Base-by-base conservation (phyloP, 495 filamentous ascomycete genomes). In the Penicillium bovifimosum region DNA sequence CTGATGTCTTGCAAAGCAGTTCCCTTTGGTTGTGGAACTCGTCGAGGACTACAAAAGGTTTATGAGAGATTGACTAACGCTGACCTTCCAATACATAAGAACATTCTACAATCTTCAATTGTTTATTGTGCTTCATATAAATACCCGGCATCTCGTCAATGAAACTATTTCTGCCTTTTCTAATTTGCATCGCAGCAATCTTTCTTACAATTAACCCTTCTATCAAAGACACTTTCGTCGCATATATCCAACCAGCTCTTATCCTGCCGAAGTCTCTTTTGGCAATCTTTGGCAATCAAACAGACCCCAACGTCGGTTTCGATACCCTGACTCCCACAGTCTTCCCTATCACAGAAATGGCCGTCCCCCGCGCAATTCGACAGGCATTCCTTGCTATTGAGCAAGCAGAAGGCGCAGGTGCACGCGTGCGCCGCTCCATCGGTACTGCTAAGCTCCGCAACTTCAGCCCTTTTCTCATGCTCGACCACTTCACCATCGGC, bases 391-490 rank as follows among this genome's bases (percentile, higher is more conserved):
- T 86, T 28, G 93, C 92, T 54, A 70, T 86, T 55, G 88, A 95
- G 68, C 89, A 95, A 71, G 74, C 87, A 44, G 92, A 97, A 69
- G 92, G 92, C 47, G 90, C 87, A 5, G 92, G 92, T 33, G 92
- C 92, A 0, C 78, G 86, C 38, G 92, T 97, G 2, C 82, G 92
- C 34, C 85, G 92, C 54, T 90, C 87, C 27, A 89, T 98, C 63
- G 92, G 92, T 44, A 95, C 88, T 3, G 76, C 86, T 6, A 80
- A 87, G 54, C 79, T 96, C 4, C 81, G 86, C 62, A 89, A 95
- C 72, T 87, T 98, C 75, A 86, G 82, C 16, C 92, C 92, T 9
- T 98, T 98, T 76, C 79, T 98, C 11, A 96, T 98, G 92, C 87
- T 96, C 20, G 92, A 98, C 68, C 90, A 96, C 72, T 96, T 96